Conservation (phyloP, 805 yeast species). For the Wickerhamiella hasegawae region DNA sequence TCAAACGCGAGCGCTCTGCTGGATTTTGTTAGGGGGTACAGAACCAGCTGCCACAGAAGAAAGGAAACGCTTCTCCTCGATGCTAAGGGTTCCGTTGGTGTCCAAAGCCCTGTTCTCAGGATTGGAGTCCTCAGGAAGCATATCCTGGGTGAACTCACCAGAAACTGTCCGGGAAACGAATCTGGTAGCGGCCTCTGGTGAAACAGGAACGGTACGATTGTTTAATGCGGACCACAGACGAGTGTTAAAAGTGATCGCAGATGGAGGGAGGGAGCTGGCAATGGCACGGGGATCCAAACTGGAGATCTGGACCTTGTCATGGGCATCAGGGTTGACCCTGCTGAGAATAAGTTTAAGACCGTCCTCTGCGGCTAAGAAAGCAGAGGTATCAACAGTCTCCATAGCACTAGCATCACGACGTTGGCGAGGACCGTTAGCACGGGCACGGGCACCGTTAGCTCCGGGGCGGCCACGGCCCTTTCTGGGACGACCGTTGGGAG, state of each 20-base stretch:
- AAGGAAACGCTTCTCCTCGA: constrained; percentile 7
- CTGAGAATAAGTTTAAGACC: constrained; percentile 10
- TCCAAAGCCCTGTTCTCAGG: constrained; percentile 6
- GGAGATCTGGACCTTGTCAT: constrained; percentile 2
- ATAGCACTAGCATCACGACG: no score
- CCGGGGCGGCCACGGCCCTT: no score
- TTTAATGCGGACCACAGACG: constrained; percentile 13
- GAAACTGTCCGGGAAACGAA: constrained; percentile 2
- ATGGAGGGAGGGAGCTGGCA: constrained; percentile 2
- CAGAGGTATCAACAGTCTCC: no score
- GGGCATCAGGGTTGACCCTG: constrained; percentile 6
- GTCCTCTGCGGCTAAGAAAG: constrained; percentile 3
- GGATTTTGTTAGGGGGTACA: constrained; percentile 9
- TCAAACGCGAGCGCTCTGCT: neutral
- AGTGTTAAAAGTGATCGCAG: constrained; percentile 9
- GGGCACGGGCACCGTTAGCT: no score
- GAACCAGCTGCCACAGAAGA: constrained; percentile 11
- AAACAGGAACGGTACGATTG: neutral
- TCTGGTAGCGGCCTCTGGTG: no score
- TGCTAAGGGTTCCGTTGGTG: constrained; percentile 6
- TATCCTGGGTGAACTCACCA: constrained; percentile 5
- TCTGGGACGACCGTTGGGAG: no score
- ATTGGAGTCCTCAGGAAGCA: neutral
- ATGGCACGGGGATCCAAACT: constrained; percentile 3
- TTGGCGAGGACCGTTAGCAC: no score